Conservation (phyloP, 129 eudicot species). For the Chrysanthemum seticuspe region DNA sequence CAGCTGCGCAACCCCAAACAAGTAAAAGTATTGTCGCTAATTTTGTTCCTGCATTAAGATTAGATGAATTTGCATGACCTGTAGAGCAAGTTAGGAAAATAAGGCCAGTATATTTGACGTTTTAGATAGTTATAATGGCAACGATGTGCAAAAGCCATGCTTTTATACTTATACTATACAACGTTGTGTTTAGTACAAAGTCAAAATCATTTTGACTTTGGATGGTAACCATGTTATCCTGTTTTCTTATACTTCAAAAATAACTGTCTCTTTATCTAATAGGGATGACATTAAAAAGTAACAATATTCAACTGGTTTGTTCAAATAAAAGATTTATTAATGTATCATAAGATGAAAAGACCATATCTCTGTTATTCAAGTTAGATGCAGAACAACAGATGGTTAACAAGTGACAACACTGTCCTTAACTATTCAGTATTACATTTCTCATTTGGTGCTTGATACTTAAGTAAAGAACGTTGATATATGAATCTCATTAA, state of each 20-base stretch:
- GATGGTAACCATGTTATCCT: background rate
- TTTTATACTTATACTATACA: background rate
- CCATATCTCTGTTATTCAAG: background rate
- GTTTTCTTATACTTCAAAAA: background rate
- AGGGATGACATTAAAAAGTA: background rate
- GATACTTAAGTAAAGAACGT: background rate
- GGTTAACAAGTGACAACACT: background rate
- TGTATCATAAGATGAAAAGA: background rate
- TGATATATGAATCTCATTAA: background rate
- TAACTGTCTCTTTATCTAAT: background rate
- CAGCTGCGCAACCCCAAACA: background rate
- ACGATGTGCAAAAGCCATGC: background rate
- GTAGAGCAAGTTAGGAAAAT: background rate
- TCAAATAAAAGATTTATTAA: background rate
- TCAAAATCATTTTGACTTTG: background rate
- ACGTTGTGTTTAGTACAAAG: background rate
- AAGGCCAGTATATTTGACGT: background rate
- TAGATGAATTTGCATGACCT: too few relatives aligned
- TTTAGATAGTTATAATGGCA: background rate
- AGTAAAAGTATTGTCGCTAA: background rate
- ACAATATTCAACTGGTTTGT: background rate
- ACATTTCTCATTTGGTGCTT: background rate
- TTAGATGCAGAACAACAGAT: constrained; percentile 4
- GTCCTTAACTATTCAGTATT: background rate
- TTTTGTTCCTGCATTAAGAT: too few relatives aligned